Evolutionary conservation across 192 early-diverging fungal species (phyloP).

Genomic region (Backusella tuberculispora): DNA sequence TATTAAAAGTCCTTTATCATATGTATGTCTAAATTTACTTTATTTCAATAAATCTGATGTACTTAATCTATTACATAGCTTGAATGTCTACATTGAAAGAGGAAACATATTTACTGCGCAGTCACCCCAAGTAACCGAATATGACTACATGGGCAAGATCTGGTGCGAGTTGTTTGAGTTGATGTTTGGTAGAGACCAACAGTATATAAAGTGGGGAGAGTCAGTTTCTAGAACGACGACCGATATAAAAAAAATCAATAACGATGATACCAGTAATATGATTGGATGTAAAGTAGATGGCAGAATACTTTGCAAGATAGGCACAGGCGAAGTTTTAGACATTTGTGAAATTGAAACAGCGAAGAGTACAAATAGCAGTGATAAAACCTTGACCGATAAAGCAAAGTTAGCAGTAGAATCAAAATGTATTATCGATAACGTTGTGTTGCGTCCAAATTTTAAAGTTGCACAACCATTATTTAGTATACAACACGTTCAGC

Average conservation of each 20-base stretch:
- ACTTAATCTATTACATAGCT: too few relatives aligned
- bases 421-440: background rate
- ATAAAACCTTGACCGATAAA: background rate
- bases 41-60: too few relatives aligned
- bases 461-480: background rate
- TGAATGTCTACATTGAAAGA: background rate
- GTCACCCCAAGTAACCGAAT: background rate
- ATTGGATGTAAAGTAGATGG: background rate
- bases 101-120: background rate
- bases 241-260: background rate
- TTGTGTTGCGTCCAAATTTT: background rate
- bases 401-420: background rate
- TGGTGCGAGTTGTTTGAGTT: background rate
- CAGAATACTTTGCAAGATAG: background rate
- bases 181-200: background rate
- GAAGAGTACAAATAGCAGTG: background rate
- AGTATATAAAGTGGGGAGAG: background rate
- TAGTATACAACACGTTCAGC: background rate
- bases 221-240: background rate
- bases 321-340: background rate
- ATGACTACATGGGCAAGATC: background rate
- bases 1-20: too few relatives aligned
- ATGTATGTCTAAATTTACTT: too few relatives aligned
- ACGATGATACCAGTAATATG: background rate
- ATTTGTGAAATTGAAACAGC: background rate